Evolutionary conservation across 331 rosid species (phyloP), one percentile per base, ranked within the genome.

Genomic region (Cydonia oblonga): DNA sequence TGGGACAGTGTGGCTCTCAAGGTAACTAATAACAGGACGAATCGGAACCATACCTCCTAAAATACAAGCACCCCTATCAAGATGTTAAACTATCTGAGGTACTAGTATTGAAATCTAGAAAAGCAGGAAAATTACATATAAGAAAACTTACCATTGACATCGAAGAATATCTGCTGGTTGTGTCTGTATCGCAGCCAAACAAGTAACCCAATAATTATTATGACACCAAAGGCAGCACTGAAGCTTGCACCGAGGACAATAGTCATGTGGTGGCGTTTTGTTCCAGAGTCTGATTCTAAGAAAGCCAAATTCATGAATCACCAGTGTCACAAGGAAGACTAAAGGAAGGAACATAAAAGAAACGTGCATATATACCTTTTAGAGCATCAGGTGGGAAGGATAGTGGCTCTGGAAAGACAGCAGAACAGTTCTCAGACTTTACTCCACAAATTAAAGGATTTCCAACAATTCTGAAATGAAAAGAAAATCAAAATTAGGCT

Each of bases 121-220:
- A 54, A 44, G 5, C 18, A 66, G 38, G 35, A 60, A 44, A 63
- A 28, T 46, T 14, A 12, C 8, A 10, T 49, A 58, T 25, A 63
- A 42, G 52, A 51, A 35, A 68, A 68, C 87, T 81, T 74, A 90
- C 99, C 99, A 79, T 83, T 91, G 44, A 95, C 89, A 76, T 95
- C 99, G 64, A 95, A 95, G 96, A 95, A 95, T 80, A 95, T 89
- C 81, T 95, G 99, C 82, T 88, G 88, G 78, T 95, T 95, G 78
- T 79, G 90, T 82, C 96, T 83, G 62, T 90, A 91, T 23, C 97
- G 86, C 96, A 90, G 89, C 98, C 99, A 95, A 70, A 91, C 75
- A 69, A 89, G 82, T 68, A 90, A 33, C n/a, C 78, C 96, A 23
- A 90, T 74, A 24, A 90, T 63, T 61, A 90, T 73, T 78, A 90